Base-by-base conservation (phyloP, 192 early-diverging fungal genomes). In the Haplosporangium gracile region DNA sequence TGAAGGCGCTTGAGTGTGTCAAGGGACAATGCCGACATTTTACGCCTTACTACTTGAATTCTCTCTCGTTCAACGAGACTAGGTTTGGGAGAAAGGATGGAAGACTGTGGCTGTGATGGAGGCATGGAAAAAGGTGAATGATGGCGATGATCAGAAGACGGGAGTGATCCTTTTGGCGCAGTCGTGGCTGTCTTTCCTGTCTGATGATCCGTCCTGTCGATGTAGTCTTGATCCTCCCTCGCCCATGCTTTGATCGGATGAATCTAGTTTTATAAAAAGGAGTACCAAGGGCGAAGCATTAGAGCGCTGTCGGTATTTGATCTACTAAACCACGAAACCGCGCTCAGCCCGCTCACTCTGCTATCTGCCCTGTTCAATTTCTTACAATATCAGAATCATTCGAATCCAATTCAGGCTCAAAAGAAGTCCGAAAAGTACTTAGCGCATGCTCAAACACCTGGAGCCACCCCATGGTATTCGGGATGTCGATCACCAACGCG, bases 161-260 rank as follows among this genome's bases (percentile, higher is more conserved):
- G 13, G 43, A 13, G 13, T 65, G 60, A 15, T 32, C 20, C 20
- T 51, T 16, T 51, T 16, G 29, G 7, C 3, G 42, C 36, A 47
- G n/a, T 68, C n/a, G 16, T 29, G 26, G 22, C 6, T 34, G 47
- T 6, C 73, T 38, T 29, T 38, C 70, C 38, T 13, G 34, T 39
- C 24, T 51, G 69, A 3, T 53, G 29, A 16, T 72, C 72, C 0
- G 55, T 36, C 16, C 9, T 40, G 6, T 53, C 72, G 7, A 32
- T 39, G 32, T n/a, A 1, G 32, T 77, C 75, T 32, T 40, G 29
- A 22, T 77, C 70, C 2, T 65, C n/a, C 2, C 34, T 68, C 34
- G 68, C 82, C 42, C 78, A 65, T 29, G 82, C 82, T 36, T 60
- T 83, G 32, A 83, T 83, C 2, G 82, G 76, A 55, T 73, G 71